Conservation (phyloP, 805 yeast genomes). For the Lipomyces yamadae region DNA sequence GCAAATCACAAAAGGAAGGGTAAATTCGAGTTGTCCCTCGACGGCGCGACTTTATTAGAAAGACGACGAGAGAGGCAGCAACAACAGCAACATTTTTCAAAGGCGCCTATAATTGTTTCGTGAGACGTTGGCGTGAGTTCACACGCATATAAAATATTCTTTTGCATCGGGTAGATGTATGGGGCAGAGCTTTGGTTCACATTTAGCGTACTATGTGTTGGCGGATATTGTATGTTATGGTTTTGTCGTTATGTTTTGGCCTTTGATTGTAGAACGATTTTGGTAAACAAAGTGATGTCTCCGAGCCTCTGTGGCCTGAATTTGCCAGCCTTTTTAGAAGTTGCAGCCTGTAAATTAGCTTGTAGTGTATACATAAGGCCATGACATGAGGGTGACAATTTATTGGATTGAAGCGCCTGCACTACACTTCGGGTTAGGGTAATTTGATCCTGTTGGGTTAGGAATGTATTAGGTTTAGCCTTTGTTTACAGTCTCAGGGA, state of each 20-base stretch:
- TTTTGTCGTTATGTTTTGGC: not conserved
- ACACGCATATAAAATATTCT: not conserved
- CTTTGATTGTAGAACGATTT: not conserved
- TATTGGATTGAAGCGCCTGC: too few relatives aligned
- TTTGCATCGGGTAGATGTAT: not conserved
- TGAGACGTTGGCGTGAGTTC: not conserved
- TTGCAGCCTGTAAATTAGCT: too few relatives aligned
- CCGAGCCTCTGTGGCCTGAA: too few relatives aligned
- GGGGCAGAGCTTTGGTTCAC: not conserved
- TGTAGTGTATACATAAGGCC: too few relatives aligned
- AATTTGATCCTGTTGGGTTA: not conserved
- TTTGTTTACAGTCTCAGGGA: conserved; percentile 1
- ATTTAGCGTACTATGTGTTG: not conserved
- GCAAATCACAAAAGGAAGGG: conserved; percentile 27
- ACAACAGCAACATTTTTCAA: conserved; percentile 8
- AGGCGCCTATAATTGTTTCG: conserved; percentile 15
- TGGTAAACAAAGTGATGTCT: not conserved
- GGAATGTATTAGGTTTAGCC: not conserved
- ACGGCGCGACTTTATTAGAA: conserved; percentile 66
- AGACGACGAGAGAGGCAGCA: conserved; percentile 49
- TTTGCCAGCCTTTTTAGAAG: too few relatives aligned
- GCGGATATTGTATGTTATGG: not conserved
- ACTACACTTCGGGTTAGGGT: too few relatives aligned
- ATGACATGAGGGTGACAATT: too few relatives aligned
- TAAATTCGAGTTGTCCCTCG: conserved; percentile 61